Evolutionary conservation across 2,329 filamentous ascomycete species (phyloP).

Genomic region (Xylariaceae sp.): DNA sequence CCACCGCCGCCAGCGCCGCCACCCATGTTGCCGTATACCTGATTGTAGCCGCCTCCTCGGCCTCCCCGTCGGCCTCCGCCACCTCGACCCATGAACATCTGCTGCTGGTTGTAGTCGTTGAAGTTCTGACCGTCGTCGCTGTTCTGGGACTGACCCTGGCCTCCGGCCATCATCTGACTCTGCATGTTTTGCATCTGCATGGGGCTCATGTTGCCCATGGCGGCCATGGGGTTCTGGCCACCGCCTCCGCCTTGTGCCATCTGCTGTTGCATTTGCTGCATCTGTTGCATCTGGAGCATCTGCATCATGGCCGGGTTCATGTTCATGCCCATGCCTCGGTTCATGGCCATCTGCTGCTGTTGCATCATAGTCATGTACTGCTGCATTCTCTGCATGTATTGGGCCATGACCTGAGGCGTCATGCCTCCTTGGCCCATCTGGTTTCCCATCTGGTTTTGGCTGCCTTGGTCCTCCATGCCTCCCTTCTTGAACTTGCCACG

Average conservation of each 20-base stretch:
- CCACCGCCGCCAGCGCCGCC: conserved; percentile 40
- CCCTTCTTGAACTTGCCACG: conserved; percentile 54
- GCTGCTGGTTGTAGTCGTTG: conserved; percentile 19
- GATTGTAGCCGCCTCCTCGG: conserved; percentile 32
- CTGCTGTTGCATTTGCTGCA: conserved; percentile 52
- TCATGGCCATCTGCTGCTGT: conserved; percentile 88
- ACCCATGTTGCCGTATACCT: conserved; percentile 29
- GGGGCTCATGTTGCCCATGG: conserved; percentile 35
- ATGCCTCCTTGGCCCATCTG: conserved; percentile 46
- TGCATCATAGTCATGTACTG: conserved; percentile 94
- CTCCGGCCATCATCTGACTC: conserved; percentile 27
- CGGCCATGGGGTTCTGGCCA: conserved; percentile 32
- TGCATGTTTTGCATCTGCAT: conserved; percentile 53
- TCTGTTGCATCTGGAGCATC: conserved; percentile 68
- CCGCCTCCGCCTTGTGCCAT: conserved; percentile 31
- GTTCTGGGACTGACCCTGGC: conserved; percentile 29
- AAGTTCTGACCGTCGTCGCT: conserved; percentile 20
- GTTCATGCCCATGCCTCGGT: conserved; percentile 62
- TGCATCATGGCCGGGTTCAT: conserved; percentile 74
- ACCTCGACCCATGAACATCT: conserved; percentile 20
- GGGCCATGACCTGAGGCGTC: conserved; percentile 95
- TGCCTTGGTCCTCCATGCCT: conserved; percentile 33
- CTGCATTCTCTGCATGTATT: conserved; percentile 98
- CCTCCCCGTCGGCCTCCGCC: conserved; percentile 22
- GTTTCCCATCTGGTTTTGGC: conserved; percentile 21